Percentiles rank a stretch among this genome's conserved stretches.
These are phyloP conservation scores for Coniochaeta hoffmannii DNA, from an alignment of 2,329 filamentous ascomycete genomes.

Conservation along the genomic window DNA sequence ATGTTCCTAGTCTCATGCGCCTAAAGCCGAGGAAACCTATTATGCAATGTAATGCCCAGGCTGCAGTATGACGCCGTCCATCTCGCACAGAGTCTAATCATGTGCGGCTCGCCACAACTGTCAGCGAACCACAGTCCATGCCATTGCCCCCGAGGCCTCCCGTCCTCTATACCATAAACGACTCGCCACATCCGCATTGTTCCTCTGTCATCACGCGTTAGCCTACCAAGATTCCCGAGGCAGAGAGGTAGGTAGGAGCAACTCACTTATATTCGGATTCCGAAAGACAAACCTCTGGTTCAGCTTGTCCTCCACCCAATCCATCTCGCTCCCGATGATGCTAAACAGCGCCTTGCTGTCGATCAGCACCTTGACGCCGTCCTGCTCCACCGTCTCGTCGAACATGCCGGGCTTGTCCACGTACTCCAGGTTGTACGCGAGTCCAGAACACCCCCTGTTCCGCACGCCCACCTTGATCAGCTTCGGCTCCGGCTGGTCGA, in stretches of 20 bases:
- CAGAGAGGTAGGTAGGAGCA: neutral
- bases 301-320: constrained; percentile 94
- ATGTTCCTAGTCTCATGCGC: neutral
- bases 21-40: neutral
- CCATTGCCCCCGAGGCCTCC: neutral
- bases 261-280: constrained; percentile 97
- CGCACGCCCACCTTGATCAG: constrained; percentile 90
- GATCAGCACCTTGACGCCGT: constrained; percentile 90
- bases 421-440: constrained; percentile 91
- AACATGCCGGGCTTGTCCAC: constrained; percentile 84
- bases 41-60: neutral
- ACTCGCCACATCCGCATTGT: constrained; percentile 92
- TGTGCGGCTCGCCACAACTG: neutral
- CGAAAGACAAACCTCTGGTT: constrained; percentile 88
- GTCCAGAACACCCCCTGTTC: constrained; percentile 87
- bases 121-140: neutral
- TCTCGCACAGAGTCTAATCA: neutral
- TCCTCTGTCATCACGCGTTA: constrained; percentile 65
- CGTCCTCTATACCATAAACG: constrained; percentile 70
- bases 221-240: constrained; percentile 6
- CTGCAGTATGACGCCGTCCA: neutral
- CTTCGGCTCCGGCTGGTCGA: constrained; percentile 83
- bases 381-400: constrained; percentile 90
- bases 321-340: constrained; percentile 98
- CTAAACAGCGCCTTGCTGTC: constrained; percentile 97